A percentile compares a stretch with the other conserved stretches of the same genome.
phyloP scores from a whole-genome alignment of 2,329 filamentous ascomycete species.

The Didymella arachidicola region DNA sequence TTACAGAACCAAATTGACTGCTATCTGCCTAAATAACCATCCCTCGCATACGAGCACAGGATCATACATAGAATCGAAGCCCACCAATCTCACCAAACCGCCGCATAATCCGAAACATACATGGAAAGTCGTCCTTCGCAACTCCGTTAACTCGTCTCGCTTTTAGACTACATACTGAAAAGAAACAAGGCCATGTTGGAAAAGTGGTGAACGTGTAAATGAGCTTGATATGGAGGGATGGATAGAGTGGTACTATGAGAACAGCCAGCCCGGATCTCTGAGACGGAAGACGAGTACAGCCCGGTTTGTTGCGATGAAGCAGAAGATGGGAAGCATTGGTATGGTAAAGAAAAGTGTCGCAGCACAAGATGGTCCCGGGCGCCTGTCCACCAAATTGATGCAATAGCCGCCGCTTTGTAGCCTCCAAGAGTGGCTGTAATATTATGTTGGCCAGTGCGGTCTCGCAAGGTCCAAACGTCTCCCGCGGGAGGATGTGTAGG shows the following conservation, averaged over 20 bases:
- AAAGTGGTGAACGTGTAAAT: constrained; percentile 21
- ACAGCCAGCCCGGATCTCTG: constrained; percentile 36
- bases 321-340: constrained; percentile 40
- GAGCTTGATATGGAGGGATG: constrained; percentile 23
- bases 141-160: constrained; percentile 13
- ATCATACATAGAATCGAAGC: constrained; percentile 19
- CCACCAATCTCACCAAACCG: constrained; percentile 14
- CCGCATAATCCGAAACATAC: constrained; percentile 32
- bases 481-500: constrained; percentile 32
- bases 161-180: constrained; percentile 26
- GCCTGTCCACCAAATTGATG: constrained; percentile 41
- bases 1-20: constrained; percentile 9
- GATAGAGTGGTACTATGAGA: constrained; percentile 34
- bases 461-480: constrained; percentile 31
- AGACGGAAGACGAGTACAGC: constrained; percentile 25
- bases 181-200: constrained; percentile 18
- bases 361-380: constrained; percentile 43
- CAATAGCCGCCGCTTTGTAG: constrained; percentile 32
- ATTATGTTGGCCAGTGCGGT: constrained; percentile 44
- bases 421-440: constrained; percentile 41
- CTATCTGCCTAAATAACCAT: constrained; percentile 18
- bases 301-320: constrained; percentile 31
- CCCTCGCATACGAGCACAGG: constrained; percentile 18
- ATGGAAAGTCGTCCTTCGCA: constrained; percentile 28
- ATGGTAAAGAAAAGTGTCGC: constrained; percentile 40